Percentiles rank a stretch among this genome's conserved stretches.
Conservation (phyloP, 2,329 filamentous ascomycete genomes). For the Fusarium miscanthi region DNA sequence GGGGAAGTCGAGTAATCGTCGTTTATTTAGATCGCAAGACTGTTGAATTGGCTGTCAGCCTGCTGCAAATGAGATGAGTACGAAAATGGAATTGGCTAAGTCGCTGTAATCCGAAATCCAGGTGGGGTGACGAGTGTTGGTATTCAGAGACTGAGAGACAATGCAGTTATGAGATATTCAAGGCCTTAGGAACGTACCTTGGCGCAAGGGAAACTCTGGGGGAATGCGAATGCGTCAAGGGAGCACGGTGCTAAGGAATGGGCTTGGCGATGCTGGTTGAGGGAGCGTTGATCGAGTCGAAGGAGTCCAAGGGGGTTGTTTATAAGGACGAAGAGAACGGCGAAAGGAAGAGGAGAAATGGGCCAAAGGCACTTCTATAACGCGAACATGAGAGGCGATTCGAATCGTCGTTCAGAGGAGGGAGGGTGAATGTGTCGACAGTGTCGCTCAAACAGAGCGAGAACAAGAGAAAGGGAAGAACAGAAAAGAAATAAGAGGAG, state of each 20-base stretch:
- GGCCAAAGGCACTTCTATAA: constrained; percentile 51
- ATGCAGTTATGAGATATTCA: not conserved
- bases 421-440: constrained; percentile 8
- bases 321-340: constrained; percentile 22
- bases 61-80: constrained; percentile 2
- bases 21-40: constrained; percentile 13
- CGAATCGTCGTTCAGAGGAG: constrained; percentile 1
- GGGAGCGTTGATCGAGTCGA: constrained; percentile 29
- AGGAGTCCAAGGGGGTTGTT: constrained; percentile 18
- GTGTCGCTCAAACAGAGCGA: constrained; percentile 39
- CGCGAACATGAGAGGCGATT: constrained; percentile 48
- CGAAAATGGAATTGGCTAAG: constrained; percentile 21
- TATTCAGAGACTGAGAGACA: not conserved
- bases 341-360: constrained; percentile 32
- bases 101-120: constrained; percentile 3
- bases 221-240: constrained; percentile 25
- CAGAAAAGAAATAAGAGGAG: constrained; percentile 25
- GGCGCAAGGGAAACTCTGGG: constrained; percentile 21
- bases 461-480: constrained; percentile 10
- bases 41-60: constrained; percentile 21
- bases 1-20: constrained; percentile 7
- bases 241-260: constrained; percentile 23
- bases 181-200: constrained; percentile 35
- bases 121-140: constrained; percentile 36
- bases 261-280: constrained; percentile 26